Percentiles rank a stretch among this genome's conserved stretches.
phyloP scores from a whole-genome alignment of 305 asterid genomes.

The Stenogyne calaminthoides region DNA sequence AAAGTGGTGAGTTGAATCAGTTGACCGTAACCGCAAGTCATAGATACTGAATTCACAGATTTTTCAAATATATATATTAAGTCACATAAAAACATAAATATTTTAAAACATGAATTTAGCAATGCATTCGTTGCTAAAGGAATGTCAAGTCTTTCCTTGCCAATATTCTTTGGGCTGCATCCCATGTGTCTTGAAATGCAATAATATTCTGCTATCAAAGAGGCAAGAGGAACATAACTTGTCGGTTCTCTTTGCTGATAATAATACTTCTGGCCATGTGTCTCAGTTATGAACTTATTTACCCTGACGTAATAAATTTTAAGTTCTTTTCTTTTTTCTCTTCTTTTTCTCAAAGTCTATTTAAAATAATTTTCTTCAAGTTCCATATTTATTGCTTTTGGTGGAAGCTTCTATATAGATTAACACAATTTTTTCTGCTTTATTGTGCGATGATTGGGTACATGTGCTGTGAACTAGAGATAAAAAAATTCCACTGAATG shows the following conservation, averaged over 20 bases:
- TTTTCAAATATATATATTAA: neutral
- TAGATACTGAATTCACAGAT: neutral
- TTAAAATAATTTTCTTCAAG: too few relatives aligned
- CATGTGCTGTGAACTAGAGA: too few relatives aligned
- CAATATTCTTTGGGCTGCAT: neutral
- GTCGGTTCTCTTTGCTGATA: neutral
- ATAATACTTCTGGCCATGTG: too few relatives aligned
- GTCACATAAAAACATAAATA: neutral
- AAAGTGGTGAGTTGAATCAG: slow-evolving; percentile 43
- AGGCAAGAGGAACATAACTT: neutral
- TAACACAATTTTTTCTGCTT: neutral
- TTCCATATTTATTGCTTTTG: neutral
- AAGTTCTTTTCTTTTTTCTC: neutral
- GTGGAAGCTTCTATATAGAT: neutral
- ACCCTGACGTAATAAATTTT: neutral
- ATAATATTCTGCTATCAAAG: neutral
- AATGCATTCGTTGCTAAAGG: neutral
- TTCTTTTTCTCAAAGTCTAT: neutral
- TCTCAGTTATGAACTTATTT: neutral
- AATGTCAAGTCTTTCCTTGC: neutral
- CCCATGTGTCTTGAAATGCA: neutral
- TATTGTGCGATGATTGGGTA: neutral
- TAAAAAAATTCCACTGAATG: neutral
- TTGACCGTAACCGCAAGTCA: neutral
- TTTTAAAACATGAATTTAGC: slow-evolving; percentile 1